These are phyloP conservation scores for Mycena rosella DNA, from an alignment of 768 basidiomycete species.

Conservation along the genomic window DNA sequence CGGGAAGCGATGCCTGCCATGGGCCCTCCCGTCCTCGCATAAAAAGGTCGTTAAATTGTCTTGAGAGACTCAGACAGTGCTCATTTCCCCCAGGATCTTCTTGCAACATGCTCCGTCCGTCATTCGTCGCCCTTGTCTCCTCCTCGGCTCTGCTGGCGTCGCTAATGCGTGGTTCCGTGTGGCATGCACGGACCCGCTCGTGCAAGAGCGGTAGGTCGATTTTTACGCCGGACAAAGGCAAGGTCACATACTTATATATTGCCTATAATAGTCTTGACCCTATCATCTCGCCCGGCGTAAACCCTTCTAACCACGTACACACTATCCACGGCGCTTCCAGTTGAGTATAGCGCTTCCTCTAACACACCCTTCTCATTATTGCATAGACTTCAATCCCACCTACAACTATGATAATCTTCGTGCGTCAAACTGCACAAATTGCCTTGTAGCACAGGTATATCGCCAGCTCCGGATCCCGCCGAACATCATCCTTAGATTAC, in stretches of 20 bases:
- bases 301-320: slow-evolving; percentile 56
- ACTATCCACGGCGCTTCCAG: slow-evolving; percentile 56
- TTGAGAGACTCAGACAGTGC: not conserved
- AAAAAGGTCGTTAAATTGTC: slow-evolving; percentile 10
- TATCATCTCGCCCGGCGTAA: slow-evolving; percentile 48
- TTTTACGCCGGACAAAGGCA: not conserved
- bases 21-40: not conserved
- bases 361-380: not conserved
- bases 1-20: not conserved
- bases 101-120: not conserved
- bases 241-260: slow-evolving; percentile 2
- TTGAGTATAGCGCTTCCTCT: slow-evolving; percentile 33
- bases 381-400: slow-evolving; percentile 50
- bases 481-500: not conserved
- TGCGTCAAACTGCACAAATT: slow-evolving; percentile 54
- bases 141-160: slow-evolving; percentile 35
- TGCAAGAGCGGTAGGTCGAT: slow-evolving; percentile 47
- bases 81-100: not conserved
- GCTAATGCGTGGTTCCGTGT: slow-evolving; percentile 57
- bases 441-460: slow-evolving; percentile 47
- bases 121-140: slow-evolving; percentile 21
- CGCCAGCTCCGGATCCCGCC: not conserved
- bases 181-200: slow-evolving; percentile 54
- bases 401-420: slow-evolving; percentile 51
- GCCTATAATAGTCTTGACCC: slow-evolving; percentile 54